These are phyloP conservation scores for Aspergillus mulundensis DNA, from an alignment of 495 filamentous ascomycete species.

Conservation along the genomic window DNA sequence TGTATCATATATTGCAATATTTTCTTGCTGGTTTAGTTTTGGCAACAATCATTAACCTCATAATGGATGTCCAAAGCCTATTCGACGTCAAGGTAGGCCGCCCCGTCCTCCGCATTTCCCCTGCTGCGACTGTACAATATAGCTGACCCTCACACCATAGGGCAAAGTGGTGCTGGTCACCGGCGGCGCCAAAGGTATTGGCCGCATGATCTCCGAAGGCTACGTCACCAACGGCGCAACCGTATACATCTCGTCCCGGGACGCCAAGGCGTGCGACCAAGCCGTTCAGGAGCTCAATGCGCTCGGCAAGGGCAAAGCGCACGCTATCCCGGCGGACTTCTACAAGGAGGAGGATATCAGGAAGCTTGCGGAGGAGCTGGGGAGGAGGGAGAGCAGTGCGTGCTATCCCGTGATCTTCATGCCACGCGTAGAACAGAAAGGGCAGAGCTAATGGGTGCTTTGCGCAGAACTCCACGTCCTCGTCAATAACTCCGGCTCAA, in stretches of 20 bases:
- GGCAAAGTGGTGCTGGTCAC: slow-evolving; percentile 74
- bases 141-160: slow-evolving; percentile 32
- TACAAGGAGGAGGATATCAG: slow-evolving; percentile 70
- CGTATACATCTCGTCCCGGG: slow-evolving; percentile 79
- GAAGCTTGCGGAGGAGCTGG: slow-evolving; percentile 58
- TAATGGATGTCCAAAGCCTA: slow-evolving; percentile 52
- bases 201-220: slow-evolving; percentile 77
- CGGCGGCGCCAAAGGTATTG: slow-evolving; percentile 67
- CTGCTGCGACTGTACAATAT: not conserved
- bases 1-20: not conserved
- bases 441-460: not conserved
- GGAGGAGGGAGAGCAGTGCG: slow-evolving; percentile 56
- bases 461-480: slow-evolving; percentile 66
- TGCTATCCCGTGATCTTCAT: too few relatives aligned
- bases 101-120: not conserved
- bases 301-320: slow-evolving; percentile 56
- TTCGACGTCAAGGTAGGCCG: slow-evolving; percentile 55
- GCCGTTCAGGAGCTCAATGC: slow-evolving; percentile 59
- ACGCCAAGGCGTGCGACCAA: slow-evolving; percentile 55
- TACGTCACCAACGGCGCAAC: slow-evolving; percentile 76
- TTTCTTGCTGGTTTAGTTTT: too few relatives aligned
- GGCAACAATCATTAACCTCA: too few relatives aligned
- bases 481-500: slow-evolving; percentile 76
- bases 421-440: not conserved
- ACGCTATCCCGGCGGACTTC: slow-evolving; percentile 67